phyloP scores from a whole-genome alignment of 106 monocot genomes.

The Agapanthus africanus region DNA sequence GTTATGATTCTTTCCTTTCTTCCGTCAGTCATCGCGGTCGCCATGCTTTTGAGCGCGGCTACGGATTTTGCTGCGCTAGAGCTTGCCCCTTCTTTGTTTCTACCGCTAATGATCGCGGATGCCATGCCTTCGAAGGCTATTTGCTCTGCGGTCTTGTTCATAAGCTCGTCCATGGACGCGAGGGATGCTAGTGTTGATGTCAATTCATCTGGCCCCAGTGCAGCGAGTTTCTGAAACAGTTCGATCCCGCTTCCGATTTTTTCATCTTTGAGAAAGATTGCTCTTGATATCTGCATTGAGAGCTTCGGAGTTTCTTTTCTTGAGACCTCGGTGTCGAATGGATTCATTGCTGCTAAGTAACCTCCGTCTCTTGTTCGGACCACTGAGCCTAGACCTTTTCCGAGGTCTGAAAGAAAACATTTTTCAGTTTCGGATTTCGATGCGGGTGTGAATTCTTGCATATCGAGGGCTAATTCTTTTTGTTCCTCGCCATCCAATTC shows the following conservation, averaged over 20 bases:
- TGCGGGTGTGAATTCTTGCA: background rate
- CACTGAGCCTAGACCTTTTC: conserved; percentile 67
- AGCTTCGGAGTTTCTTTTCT: conserved; percentile 56
- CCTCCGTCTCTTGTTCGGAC: conserved; percentile 90
- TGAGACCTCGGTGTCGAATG: conserved; percentile 37
- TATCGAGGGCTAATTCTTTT: background rate
- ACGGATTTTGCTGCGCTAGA: conserved; percentile 65
- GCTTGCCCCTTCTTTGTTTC: conserved; percentile 63
- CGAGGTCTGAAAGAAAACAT: conserved; percentile 60
- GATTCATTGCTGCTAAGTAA: conserved; percentile 66
- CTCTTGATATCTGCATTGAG: conserved; percentile 80
- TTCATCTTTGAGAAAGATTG: conserved; percentile 45
- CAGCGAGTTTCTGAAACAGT: conserved; percentile 59
- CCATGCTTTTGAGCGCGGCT: conserved; percentile 48
- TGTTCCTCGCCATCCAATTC: conserved; percentile 31
- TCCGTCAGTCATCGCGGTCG: conserved; percentile 34
- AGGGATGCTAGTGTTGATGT: conserved; percentile 31
- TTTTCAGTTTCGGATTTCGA: background rate
- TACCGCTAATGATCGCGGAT: conserved; percentile 55
- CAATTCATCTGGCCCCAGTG: conserved; percentile 41
- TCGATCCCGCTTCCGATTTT: conserved; percentile 49
- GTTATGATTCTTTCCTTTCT: conserved; percentile 60
- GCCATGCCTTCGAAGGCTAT: conserved; percentile 92
- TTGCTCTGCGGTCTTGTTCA: conserved; percentile 86
- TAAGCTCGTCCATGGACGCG: conserved; percentile 65